Base-by-base conservation (phyloP, 495 filamentous ascomycete species). In the Hapsidospora chrysogenum region DNA sequence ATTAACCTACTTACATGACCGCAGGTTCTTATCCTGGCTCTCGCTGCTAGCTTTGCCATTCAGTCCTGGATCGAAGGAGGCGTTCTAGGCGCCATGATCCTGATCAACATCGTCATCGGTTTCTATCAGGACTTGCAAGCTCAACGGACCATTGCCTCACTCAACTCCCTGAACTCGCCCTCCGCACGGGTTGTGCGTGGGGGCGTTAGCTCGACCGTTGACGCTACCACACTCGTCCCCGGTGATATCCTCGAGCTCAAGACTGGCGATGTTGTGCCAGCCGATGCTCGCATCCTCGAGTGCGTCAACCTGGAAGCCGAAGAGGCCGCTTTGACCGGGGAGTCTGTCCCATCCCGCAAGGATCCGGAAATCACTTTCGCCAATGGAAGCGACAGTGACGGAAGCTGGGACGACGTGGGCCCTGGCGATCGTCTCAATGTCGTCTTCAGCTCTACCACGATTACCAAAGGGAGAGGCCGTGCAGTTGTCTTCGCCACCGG, bases 221-320 rank as follows among this genome's bases (percentile, higher is more conserved):
- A 69, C 7, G 44, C 44, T 9, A 61, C 63, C 8, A 69, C 78
- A 20, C 54, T 84, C 26, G 76, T 83, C 9, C 72, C 78, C 7
- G 80, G 80, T 22, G 80, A 84, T 41, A 65, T 83, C 45, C 61
- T 78, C 28, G 65, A 78, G 33, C 44, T 84, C 20, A 79, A 78
- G 60, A 76, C 76, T 32, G 78, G 78, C 16, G 78, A 82, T 47
- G 78, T 73, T 3, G 65, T 83, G 2, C 78, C 78, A 13, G 78
- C 78, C 9, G 78, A 83, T 49, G 33, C 70, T 14, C 54, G 69
- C 14, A 43, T 83, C n/a, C 68, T 79, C 39, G 76, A 83, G 36
- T 66, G 68, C n/a, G 77, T 80, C 67, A 81, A 81, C 45, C 61
- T 75, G 21, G 68, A 75, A 27, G 72, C 67, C 38, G 76, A 81